Base-by-base conservation (phyloP, 345 rosid species). In the Rhizophora apiculata region DNA sequence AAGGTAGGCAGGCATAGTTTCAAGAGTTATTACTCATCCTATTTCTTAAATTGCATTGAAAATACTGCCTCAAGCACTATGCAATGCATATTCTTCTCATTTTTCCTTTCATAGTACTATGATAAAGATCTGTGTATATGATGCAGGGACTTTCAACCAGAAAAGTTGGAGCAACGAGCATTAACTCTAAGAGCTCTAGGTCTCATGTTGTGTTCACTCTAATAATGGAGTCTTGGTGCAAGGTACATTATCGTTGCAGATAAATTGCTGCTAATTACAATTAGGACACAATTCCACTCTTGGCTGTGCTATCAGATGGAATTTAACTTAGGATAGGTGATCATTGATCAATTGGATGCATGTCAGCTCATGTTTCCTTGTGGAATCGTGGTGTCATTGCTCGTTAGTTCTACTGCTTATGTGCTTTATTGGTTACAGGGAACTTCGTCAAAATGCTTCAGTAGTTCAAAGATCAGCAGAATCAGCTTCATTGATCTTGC, bases 141-240 rank as follows among this genome's bases (percentile, higher is more conserved):
- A 11, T 72, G 58, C 82, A 92, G 99, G 99, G 99, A 18, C 97
- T 95, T 32, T 95, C 98, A 69, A 88, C 81, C 74, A 88, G 91
- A 76, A 95, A 92, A 80, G 96, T 95, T 80, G 99, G 99, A 79
- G 91, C 96, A 65, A 95, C 99, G 67, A 87, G 92, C 78, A 74
- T 89, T 60, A 92, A 93, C 78, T 92, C 97, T 53, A 93, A 90
- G 86, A 92, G 99, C 80, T 95, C 99, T 60, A 84, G 98, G 74
- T 95, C 99, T 30, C 99, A 95, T 64, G 79, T 90, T 70, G 84
- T 88, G n/a, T 89, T 86, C 59, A 82, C 96, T 36, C 85, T 89
- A 37, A 69, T 85, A 31, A 69, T 89, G 6, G 96, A 89, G 74
- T 85, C 93, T 37, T 89, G 96, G 96, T 85, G 92, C 84, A 89